Base-by-base conservation (phyloP, 805 yeast species). In the Candida taoyuanica region DNA sequence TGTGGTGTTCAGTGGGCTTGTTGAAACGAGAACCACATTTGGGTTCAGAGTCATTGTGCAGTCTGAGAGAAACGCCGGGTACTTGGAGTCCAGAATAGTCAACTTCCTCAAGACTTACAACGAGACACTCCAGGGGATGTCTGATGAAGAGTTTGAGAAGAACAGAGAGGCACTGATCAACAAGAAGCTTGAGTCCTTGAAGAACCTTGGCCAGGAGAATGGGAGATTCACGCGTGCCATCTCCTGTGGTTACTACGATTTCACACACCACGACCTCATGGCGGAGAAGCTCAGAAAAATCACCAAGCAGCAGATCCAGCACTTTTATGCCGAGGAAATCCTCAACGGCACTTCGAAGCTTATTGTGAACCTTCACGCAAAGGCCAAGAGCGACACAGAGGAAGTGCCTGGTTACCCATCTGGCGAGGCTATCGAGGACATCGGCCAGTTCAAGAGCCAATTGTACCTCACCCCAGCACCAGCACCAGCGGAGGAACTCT, bases 1-100 rank as follows among this genome's bases (percentile, higher is more conserved):
- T 54, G 88, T 91, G 46, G 98, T 91, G 0, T 87, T 86, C 56
- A 78, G 93, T 31, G 85, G 94, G 0, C 64, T 73, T 18, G 67
- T 82, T 44, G 70, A 71, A 43, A 74, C 85, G 3, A 74, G 94
- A 55, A 81, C 93, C 17, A 74, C 82, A 5, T 70, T 76, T 56
- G 89, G 91, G 12, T 73, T 78, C 48, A 71, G 93, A 52, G 62
- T 93, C 12, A 65, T 89, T 48, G 72, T 89, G 35, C 98, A 91
- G 64, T 81, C 93, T 43, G 97, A 87, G 58, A 76, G 82, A 56
- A 63, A 85, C 2, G 70, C 93, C 3, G 74, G 71, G 12, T 89
- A 79, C 58, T 68, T 93, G 44, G 86, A 85, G 55, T 72, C 72
- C 46, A 73, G 98, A 60, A 82, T 93, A 39, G 81, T 75, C 26